Conservation (phyloP, 2,329 filamentous ascomycete species). For the Fusarium sp. region DNA sequence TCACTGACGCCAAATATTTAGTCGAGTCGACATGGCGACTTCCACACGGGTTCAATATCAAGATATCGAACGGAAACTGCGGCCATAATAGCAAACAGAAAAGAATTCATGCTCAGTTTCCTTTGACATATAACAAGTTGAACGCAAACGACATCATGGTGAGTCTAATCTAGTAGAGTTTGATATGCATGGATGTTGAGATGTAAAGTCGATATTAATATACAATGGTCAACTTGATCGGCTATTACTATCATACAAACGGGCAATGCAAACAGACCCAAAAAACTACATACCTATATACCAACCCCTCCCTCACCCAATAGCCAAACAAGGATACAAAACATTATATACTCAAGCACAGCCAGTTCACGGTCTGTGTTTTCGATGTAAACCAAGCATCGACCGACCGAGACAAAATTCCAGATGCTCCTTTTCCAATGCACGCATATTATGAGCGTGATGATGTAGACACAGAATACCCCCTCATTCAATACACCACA, state of each 20-base stretch:
- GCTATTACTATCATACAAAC: conserved; percentile 26
- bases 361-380: conserved; percentile 23
- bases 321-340: conserved; percentile 40
- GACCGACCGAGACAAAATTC: conserved; percentile 13
- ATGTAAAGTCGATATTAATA: conserved; percentile 15
- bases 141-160: not conserved
- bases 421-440: conserved; percentile 33
- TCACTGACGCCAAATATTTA: not conserved
- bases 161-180: not conserved
- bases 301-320: conserved; percentile 25
- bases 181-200: not conserved
- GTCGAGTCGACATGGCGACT: conserved; percentile 1
- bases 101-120: not conserved
- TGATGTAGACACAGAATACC: conserved; percentile 29
- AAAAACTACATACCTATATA: conserved; percentile 19
- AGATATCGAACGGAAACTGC: conserved; percentile 10
- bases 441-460: conserved; percentile 22
- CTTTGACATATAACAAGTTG: not conserved
- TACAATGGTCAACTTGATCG: conserved; percentile 17
- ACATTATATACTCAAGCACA: conserved; percentile 45
- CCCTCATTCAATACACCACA: conserved; percentile 29
- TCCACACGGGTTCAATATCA: conserved; percentile 4
- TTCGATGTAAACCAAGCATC: conserved; percentile 23
- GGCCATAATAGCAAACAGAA: not conserved
- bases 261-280: conserved; percentile 12